Evolutionary conservation across 2,329 filamentous ascomycete genomes (phyloP), one percentile per base, ranked within the genome.

Genomic region (Calonectria pauciramosa): DNA sequence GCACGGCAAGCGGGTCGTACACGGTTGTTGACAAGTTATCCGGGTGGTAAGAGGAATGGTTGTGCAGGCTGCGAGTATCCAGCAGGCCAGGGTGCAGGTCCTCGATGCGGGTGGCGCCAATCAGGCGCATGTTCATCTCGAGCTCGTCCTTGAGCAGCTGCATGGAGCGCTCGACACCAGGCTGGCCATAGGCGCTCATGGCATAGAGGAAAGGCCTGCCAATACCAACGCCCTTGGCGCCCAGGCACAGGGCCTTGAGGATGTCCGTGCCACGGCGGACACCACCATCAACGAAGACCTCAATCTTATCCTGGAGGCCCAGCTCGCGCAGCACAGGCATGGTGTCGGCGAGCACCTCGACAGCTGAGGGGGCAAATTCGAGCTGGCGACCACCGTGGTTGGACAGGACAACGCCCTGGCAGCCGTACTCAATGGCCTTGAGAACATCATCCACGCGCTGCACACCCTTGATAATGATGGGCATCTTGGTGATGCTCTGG

Each of bases 111-210:
- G 90, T 91, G 73, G 93, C 94, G 13, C 97, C 97, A 79, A 99
- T 95, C 76, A 99, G 88, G 9, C 97, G 92, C 97, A 99, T 99
- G 83, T 96, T 97, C 96, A 99, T 99, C 88, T 97, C 96, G 91
- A 99, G 95, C 90, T 99, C 97, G 82, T 99, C 97, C 87, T 95
- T 96, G 79, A 98, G 90, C 73, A 98, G 87, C 85, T 96, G 94
- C 94, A 99, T 98, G 38, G 97, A 97, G 41, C 95, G 91, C 82
- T 97, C 95, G 26, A 99, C 96, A 77, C 97, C 97, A 3, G 93
- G 89, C 74, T 95, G 87, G 1, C 97, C 97, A 82, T 99, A 99
- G 13, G 95, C 92, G 76, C 93, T 94, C 96, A 99, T 99, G 82
- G 97, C 96, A 83, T 96, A 99, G 74, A 99, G 86, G 89, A 99